Evolutionary conservation across 345 rosid species (phyloP), one percentile per base, ranked within the genome.

Genomic region (Populus tremula): DNA sequence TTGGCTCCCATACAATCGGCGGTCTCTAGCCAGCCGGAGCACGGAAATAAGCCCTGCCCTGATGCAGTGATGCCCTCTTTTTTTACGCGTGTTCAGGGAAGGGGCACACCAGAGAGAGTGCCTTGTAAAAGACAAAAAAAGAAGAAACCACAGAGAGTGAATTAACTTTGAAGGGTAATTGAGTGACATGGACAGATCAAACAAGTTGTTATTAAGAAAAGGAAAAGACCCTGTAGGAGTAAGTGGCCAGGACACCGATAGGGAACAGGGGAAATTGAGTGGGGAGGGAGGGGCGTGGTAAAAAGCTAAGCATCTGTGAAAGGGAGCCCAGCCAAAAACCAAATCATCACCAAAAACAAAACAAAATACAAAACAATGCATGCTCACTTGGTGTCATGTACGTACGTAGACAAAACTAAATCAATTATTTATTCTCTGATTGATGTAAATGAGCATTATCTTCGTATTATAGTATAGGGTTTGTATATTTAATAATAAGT

Each of bases 271-370:
- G 39, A 47, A 8, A 29, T 54, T 1, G 23, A 80, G 75, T 74
- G 86, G 81, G 81, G 62, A 59, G 86, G 76, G 76, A 53, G 82
- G 78, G 74, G 80, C 36, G 67, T 4, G 59, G 5, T 41, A 75
- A 54, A 69, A 66, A 54, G 79, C 70, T 81, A 66, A 39, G 78
- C 69, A 20, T 64, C 65, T 71, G 77, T 78, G 76, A 81, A 50
- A 62, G 64, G 8, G 53, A 75, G 36, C n/a, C 72, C 72, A 9
- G n/a, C 67, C 17, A 43, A 16, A 70, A 47, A n/a, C 74, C 13
- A 25, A 16, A 54, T 20, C 61, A 21, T 2, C 4, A 59, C 1
- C 25, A 59, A 59, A 59, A 23, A 23, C 64, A 23, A 23, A n/a
- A 59, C 12, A n/a, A 59, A 59, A 59, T 11, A 23, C 29, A 23